Evolutionary conservation across 768 basidiomycete genomes (phyloP).

Genomic region (Mycena belliarum): DNA sequence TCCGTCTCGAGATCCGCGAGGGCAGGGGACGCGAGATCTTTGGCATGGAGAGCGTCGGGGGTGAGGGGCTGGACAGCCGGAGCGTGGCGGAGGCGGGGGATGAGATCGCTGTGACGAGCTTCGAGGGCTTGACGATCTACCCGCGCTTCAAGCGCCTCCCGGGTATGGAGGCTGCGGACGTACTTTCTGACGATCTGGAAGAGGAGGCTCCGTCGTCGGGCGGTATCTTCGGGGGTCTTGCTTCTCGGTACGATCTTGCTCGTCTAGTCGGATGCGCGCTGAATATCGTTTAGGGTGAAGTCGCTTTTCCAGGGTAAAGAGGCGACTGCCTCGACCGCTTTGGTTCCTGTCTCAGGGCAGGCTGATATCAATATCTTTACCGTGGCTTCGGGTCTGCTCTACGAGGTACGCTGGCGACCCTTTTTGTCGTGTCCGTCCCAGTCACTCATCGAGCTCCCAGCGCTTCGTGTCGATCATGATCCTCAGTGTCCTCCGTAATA

Average conservation of each 20-base stretch:
- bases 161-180: constrained; percentile 83
- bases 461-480: constrained; percentile 99
- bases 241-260: constrained; percentile 48
- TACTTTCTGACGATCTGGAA: constrained; percentile 54
- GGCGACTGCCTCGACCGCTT: constrained; percentile 26
- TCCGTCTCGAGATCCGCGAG: constrained; percentile 76
- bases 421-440: background rate
- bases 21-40: constrained; percentile 84
- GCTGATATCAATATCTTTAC: constrained; percentile 99
- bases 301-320: constrained; percentile 43
- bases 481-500: constrained; percentile 91
- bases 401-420: constrained; percentile 64
- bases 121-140: constrained; percentile 88
- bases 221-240: constrained; percentile 48
- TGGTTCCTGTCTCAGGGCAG: constrained; percentile 38
- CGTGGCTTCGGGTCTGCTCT: constrained; percentile 93
- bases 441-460: constrained; percentile 40
- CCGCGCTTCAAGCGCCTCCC: constrained; percentile 69
- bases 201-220: constrained; percentile 31
- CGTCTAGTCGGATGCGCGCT: constrained; percentile 19
- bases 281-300: constrained; percentile 39
- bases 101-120: constrained; percentile 81
- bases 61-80: constrained; percentile 85
- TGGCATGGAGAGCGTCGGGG: constrained; percentile 82
- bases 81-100: constrained; percentile 66